These are phyloP conservation scores for Prunus davidiana DNA, from an alignment of 306 rosid species.

Conservation along the genomic window DNA sequence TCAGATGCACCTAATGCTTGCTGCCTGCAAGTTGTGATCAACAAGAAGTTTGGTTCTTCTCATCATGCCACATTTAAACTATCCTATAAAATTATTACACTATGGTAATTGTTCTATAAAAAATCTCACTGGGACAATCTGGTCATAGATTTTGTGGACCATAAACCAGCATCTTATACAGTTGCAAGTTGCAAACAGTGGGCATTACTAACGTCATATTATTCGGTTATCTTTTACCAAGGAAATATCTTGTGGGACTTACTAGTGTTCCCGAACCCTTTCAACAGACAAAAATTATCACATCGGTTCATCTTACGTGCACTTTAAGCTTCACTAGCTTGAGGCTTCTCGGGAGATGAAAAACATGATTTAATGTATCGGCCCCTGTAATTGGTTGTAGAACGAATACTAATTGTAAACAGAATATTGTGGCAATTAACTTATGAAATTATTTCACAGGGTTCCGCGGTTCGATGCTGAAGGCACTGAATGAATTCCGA, in stretches of 20 bases:
- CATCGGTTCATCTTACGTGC: background rate
- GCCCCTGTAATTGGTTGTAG: background rate
- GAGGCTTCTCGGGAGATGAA: background rate
- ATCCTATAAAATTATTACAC: background rate
- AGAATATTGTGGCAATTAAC: slow-evolving; percentile 20
- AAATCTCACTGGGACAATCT: too few relatives aligned
- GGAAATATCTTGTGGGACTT: background rate
- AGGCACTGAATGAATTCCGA: slow-evolving; percentile 54
- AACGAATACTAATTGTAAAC: background rate
- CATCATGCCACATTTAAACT: background rate
- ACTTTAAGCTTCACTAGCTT: background rate
- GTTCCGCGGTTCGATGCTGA: slow-evolving; percentile 75
- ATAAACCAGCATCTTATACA: background rate
- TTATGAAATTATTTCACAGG: slow-evolving; percentile 39
- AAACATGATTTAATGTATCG: background rate
- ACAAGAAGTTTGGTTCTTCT: background rate
- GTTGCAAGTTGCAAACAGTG: background rate
- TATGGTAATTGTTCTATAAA: too few relatives aligned
- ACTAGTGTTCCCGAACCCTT: background rate
- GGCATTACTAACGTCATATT: background rate
- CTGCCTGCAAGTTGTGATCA: background rate
- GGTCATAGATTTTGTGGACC: background rate
- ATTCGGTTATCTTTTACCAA: background rate
- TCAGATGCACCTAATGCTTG: background rate
- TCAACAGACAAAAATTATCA: background rate